Evolutionary conservation across 2,329 filamentous ascomycete genomes (phyloP).

Genomic region (Elsinoe necatrix): DNA sequence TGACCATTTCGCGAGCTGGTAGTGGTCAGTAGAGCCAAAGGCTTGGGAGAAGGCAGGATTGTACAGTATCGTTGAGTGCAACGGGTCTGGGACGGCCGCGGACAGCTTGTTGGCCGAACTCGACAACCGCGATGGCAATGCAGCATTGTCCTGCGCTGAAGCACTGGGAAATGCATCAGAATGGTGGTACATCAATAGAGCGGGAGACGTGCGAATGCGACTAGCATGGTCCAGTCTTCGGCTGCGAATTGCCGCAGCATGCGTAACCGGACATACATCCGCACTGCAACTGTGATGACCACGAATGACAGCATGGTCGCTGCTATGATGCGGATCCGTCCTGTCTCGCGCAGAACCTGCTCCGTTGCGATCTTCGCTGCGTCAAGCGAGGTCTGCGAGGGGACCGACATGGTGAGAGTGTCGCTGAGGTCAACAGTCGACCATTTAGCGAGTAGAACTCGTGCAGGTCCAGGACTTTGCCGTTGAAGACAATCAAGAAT

Average conservation of each 20-base stretch:
- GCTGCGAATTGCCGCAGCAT: constrained; percentile 1
- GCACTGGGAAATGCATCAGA: neutral
- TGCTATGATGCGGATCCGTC: neutral
- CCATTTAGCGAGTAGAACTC: neutral
- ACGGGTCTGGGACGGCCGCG: neutral
- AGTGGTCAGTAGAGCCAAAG: neutral
- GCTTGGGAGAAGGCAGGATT: neutral
- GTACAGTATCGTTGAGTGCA: neutral
- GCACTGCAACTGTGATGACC: neutral
- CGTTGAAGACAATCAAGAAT: neutral
- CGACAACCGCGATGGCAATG: neutral
- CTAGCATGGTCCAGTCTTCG: neutral
- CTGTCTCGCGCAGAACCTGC: neutral
- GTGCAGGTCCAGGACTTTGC: too few species aligned
- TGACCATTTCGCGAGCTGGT: neutral
- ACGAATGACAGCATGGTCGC: neutral
- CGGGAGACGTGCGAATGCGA: neutral
- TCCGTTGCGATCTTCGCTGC: neutral
- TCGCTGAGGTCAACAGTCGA: neutral
- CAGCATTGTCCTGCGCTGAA: constrained; percentile 4
- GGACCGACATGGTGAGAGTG: neutral
- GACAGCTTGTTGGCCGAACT: neutral
- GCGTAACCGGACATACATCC: constrained; percentile 1
- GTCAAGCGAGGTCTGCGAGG: neutral
- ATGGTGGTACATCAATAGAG: neutral